A percentile compares a stretch with the other conserved stretches of the same genome.
These are phyloP conservation scores for Penicillium sp. DNA, from an alignment of 2,329 filamentous ascomycete species.

Conservation along the genomic window DNA sequence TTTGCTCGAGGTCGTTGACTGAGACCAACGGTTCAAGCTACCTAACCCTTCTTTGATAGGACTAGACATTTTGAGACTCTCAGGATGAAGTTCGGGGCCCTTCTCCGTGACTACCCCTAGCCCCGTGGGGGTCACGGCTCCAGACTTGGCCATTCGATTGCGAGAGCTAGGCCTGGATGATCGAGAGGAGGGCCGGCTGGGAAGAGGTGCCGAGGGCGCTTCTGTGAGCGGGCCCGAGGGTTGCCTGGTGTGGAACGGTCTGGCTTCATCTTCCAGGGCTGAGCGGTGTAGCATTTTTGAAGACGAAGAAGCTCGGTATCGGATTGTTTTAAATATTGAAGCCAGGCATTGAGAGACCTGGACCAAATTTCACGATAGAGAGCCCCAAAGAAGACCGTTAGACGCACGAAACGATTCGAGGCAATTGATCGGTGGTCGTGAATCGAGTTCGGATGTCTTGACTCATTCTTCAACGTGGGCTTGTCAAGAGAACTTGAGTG, in stretches of 20 bases:
- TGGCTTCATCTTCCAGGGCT: slow-evolving; percentile 22
- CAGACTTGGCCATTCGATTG: slow-evolving; percentile 17
- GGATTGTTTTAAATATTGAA: slow-evolving; percentile 1
- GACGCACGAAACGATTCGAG: slow-evolving; percentile 1
- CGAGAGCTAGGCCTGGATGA: slow-evolving; percentile 21
- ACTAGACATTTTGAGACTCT: slow-evolving; percentile 15
- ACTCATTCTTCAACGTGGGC: slow-evolving; percentile 13
- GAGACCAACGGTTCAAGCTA: slow-evolving; percentile 58
- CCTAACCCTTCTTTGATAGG: slow-evolving; percentile 46
- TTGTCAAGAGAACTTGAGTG: background rate
- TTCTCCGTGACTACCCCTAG: slow-evolving; percentile 20
- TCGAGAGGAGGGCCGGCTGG: slow-evolving; percentile 20
- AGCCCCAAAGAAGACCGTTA: background rate
- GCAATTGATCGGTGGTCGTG: slow-evolving; percentile 6
- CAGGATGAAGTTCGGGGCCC: slow-evolving; percentile 10
- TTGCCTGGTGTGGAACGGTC: slow-evolving; percentile 19
- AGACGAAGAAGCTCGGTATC: background rate
- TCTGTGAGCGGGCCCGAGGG: slow-evolving; percentile 18
- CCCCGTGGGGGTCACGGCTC: slow-evolving; percentile 16
- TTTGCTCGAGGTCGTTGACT: slow-evolving; percentile 54
- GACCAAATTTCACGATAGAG: background rate
- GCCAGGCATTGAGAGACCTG: slow-evolving; percentile 4
- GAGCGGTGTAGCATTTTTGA: slow-evolving; percentile 26
- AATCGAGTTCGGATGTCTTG: slow-evolving; percentile 4
- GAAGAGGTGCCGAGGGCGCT: slow-evolving; percentile 8